Evolutionary conservation across 257 asterid species (phyloP).

Genomic region (Ocimum tenuiflorum): DNA sequence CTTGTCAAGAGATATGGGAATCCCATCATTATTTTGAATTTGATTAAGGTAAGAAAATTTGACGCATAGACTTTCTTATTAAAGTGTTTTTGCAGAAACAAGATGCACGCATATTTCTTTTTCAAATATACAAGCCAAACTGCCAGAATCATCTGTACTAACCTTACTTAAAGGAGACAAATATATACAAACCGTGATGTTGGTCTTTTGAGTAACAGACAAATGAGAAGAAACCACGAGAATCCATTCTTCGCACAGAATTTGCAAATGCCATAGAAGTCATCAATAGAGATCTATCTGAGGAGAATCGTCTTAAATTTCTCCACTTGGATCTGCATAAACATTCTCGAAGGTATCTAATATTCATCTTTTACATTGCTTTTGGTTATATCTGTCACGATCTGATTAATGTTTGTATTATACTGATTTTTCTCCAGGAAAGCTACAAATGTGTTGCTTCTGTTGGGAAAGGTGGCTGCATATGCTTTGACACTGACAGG

Average conservation of each 20-base stretch:
- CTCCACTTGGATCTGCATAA: conserved; percentile 96
- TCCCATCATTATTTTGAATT: conserved; percentile 82
- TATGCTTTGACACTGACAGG: conserved; percentile 88
- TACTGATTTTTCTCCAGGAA: conserved; percentile 48
- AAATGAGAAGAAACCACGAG: conserved; percentile 88
- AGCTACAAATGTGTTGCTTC: conserved; percentile 70
- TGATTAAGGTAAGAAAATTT: conserved; percentile 68
- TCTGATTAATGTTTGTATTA: conserved; percentile 23
- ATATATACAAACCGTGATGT: neutral
- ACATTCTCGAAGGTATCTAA: conserved; percentile 77
- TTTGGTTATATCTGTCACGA: conserved; percentile 12
- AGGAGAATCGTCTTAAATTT: conserved; percentile 80
- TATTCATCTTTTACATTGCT: conserved; percentile 10
- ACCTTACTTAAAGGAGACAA: neutral
- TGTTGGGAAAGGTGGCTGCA: conserved; percentile 84
- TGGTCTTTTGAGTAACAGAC: conserved; percentile 49
- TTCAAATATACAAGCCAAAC: neutral
- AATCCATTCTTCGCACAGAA: conserved; percentile 84
- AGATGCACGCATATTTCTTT: neutral
- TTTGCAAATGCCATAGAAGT: conserved; percentile 82
- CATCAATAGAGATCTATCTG: conserved; percentile 71
- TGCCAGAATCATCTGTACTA: conserved; percentile 7
- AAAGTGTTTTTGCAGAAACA: conserved; percentile 3
- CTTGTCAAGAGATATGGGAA: conserved; percentile 85
- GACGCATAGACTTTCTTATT: conserved; percentile 8